These are phyloP conservation scores for Simmondsia chinensis DNA, from an alignment of 148 eudicot genomes.

Conservation along the genomic window DNA sequence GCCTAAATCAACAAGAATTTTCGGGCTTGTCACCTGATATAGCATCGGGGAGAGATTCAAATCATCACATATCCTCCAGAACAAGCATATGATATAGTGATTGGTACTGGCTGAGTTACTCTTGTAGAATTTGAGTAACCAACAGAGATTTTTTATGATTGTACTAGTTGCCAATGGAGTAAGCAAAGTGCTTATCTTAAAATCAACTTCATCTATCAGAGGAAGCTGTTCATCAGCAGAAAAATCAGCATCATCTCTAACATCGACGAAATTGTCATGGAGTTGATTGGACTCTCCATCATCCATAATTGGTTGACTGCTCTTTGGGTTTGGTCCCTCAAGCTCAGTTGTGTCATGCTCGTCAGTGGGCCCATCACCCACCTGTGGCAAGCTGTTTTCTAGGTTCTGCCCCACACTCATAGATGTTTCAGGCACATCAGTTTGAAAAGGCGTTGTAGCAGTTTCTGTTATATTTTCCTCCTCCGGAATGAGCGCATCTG, in stretches of 20 bases:
- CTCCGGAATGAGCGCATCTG: constrained; percentile 12
- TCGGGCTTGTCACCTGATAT: constrained; percentile 60
- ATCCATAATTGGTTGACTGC: constrained; percentile 19
- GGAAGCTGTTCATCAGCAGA: constrained; percentile 68
- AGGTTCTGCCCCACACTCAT: constrained; percentile 16
- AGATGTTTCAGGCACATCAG: constrained; percentile 19
- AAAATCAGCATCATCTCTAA: constrained; percentile 33
- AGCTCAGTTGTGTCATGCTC: constrained; percentile 16
- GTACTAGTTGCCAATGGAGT: constrained; percentile 57
- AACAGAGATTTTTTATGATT: constrained; percentile 60
- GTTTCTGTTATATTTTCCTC: constrained; percentile 19
- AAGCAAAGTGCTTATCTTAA: constrained; percentile 63
- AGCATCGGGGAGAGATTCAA: constrained; percentile 93
- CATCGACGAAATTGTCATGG: constrained; percentile 24
- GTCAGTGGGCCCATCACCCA: constrained; percentile 25
- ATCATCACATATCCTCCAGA: constrained; percentile 83
- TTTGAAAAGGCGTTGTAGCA: constrained; percentile 6
- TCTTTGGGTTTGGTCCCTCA: constrained; percentile 18
- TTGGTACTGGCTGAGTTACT: constrained; percentile 72
- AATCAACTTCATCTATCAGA: constrained; percentile 68
- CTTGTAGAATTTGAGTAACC: constrained; percentile 86
- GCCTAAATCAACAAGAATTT: no score
- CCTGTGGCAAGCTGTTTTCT: constrained; percentile 17
- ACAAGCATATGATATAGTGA: constrained; percentile 65
- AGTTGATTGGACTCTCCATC: constrained; percentile 24